These are phyloP conservation scores for Syzygium aromaticum DNA, from an alignment of 345 rosid genomes.

Conservation along the genomic window DNA sequence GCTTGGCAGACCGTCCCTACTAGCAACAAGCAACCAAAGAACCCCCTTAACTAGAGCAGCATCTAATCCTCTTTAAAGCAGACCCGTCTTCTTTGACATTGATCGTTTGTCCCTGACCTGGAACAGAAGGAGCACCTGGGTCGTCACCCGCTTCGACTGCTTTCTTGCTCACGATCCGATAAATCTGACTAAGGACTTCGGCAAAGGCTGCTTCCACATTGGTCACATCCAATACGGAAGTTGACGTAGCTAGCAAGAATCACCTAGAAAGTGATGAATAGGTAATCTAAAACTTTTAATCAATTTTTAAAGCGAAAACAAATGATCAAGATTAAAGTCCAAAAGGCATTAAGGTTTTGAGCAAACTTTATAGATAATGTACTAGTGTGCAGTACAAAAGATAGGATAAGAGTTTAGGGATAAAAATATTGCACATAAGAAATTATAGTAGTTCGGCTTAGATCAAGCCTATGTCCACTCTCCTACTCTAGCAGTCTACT, in stretches of 20 bases:
- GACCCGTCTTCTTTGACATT: conserved; percentile 30
- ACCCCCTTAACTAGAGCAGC: conserved; percentile 17
- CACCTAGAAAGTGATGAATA: no score
- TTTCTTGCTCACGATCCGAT: conserved; percentile 32
- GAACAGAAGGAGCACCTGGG: conserved; percentile 15
- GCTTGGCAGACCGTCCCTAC: not conserved
- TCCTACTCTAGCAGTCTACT: no score
- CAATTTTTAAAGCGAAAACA: no score
- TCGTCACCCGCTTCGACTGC: conserved; percentile 30
- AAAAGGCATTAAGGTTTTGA: no score
- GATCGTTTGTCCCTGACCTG: conserved; percentile 27
- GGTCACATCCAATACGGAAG: conserved; percentile 38
- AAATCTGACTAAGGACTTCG: conserved; percentile 37
- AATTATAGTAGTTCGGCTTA: no score
- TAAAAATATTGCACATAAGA: no score
- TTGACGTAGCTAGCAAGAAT: not conserved
- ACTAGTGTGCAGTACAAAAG: no score
- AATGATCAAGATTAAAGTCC: no score
- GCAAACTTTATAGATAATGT: no score
- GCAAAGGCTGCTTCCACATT: conserved; percentile 44
- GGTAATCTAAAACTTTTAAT: no score
- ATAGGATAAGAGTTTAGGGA: no score
- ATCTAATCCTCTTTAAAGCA: conserved; percentile 14
- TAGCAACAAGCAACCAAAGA: not conserved
- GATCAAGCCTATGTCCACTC: no score